Base-by-base conservation (phyloP, 2,329 filamentous ascomycete species). In the Leptographium lundbergii region DNA sequence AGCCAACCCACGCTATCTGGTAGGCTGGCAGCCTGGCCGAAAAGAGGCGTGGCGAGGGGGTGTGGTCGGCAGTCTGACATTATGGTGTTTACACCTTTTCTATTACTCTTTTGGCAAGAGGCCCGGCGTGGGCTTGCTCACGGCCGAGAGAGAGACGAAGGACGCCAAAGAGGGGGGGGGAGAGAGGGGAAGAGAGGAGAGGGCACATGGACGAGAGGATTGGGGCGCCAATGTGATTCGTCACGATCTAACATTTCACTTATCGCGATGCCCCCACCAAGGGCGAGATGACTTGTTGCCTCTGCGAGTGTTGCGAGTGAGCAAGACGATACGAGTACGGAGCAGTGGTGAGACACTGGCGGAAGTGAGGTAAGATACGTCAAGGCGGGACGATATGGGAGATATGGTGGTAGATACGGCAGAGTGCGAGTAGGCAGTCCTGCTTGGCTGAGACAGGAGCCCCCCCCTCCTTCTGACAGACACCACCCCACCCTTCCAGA, bases 141-240 rank as follows among this genome's bases (percentile, higher is more conserved):
- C 22, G 47, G 47, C 39, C 13, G 39, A 45, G 19, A 1, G 17
- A 45, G 42, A 45, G 39, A 42, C 13, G 17, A 7, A 42, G 39
- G 19, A n/a, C n/a, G n/a, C n/a, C 13, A 42, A 4, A 19, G 17
- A 42, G 39, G 6, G 39, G 39, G 17, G 17, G 4, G 14, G 4
- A 36, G 14, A 17, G 42, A 45, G 42, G 42, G 39, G 19, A 42
- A 19, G 17, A 45, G 19, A 22, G 42, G 42, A 45, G 42, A 45
- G 17, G 17, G 17, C 39, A 14, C 39, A 19, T 2, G 17, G 6
- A 19, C 6, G 17, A 42, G 17, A 42, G 14, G 39, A 42, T 42
- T 42, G 39, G 25, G 19, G n/a, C 29, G 17, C 32, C 34, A 57
- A 45, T 59, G 29, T 59, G 60, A 57, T 48, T 32, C 54, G 51